Percentiles rank a stretch among this genome's conserved stretches.
phyloP scores from a whole-genome alignment of 2,329 filamentous ascomycete species.

The Talaromyces albobiverticillius region DNA sequence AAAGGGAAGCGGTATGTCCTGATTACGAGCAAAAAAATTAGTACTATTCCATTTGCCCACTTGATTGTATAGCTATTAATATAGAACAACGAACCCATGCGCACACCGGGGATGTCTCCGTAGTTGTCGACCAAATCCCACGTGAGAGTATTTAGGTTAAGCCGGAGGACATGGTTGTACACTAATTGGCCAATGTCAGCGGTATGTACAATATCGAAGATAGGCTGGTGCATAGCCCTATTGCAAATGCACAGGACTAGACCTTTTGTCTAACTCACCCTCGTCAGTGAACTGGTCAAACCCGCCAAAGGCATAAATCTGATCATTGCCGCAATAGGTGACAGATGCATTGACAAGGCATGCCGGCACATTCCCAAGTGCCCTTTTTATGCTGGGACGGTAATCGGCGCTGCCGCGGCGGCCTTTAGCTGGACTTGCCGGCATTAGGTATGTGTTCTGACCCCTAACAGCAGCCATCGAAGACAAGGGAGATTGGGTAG shows the following conservation, averaged over 20 bases:
- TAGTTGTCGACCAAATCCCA: constrained; percentile 98
- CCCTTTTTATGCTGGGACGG: constrained; percentile 77
- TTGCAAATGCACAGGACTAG: not conserved
- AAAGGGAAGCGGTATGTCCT: constrained; percentile 94
- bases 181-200: constrained; percentile 46
- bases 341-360: constrained; percentile 97
- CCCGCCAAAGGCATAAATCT: constrained; percentile 96
- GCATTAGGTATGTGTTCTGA: constrained; percentile 84
- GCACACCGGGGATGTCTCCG: constrained; percentile 92
- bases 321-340: constrained; percentile 96
- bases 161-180: constrained; percentile 91
- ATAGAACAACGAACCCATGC: constrained; percentile 69
- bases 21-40: constrained; percentile 3
- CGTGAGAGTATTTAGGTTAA: constrained; percentile 83
- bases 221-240: not conserved
- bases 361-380: constrained; percentile 76
- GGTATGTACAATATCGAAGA: not conserved
- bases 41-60: not conserved
- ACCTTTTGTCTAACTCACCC: constrained; percentile 41
- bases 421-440: constrained; percentile 72
- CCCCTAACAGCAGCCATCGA: constrained; percentile 41
- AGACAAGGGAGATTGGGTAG: constrained; percentile 23
- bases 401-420: constrained; percentile 66
- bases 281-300: constrained; percentile 99
- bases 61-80: not conserved